Evolutionary conservation across 208 protist genomes (phyloP).

Genomic region (Naegleria lovaniensis): DNA sequence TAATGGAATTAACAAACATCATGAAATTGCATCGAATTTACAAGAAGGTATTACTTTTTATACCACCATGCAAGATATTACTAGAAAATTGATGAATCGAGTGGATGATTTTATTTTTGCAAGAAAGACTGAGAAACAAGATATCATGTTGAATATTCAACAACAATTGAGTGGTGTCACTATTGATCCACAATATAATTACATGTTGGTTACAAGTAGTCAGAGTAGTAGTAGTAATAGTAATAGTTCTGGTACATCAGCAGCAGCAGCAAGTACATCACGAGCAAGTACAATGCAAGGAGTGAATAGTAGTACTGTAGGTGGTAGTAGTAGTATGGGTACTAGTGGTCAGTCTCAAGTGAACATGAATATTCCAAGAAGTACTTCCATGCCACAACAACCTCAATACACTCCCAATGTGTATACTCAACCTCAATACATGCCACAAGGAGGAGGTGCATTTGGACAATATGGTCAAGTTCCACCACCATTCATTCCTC

Average conservation of each 20-base stretch:
- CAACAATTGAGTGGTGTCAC: background rate
- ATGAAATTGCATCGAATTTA: background rate
- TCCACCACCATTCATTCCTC: background rate
- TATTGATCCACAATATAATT: constrained; percentile 14
- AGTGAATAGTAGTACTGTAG: too few species aligned
- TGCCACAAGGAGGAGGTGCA: background rate
- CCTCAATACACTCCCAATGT: background rate
- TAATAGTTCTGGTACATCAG: too few species aligned
- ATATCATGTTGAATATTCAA: constrained; percentile 14
- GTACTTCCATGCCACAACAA: too few species aligned
- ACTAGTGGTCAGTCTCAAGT: too few species aligned
- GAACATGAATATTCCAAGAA: too few species aligned
- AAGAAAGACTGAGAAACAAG: constrained; percentile 19
- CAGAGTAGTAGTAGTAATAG: too few species aligned
- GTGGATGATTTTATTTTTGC: constrained; percentile 19
- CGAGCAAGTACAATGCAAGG: too few species aligned
- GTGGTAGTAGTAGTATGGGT: too few species aligned
- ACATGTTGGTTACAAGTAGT: too few species aligned
- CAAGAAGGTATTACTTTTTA: constrained; percentile 22
- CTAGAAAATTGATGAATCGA: background rate
- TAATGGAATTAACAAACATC: constrained; percentile 2
- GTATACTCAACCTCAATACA: background rate
- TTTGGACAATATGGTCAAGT: background rate
- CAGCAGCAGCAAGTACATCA: too few species aligned
- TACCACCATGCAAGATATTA: constrained; percentile 18